Conservation (phyloP, 768 basidiomycete genomes). For the Lactarius psammicola region DNA sequence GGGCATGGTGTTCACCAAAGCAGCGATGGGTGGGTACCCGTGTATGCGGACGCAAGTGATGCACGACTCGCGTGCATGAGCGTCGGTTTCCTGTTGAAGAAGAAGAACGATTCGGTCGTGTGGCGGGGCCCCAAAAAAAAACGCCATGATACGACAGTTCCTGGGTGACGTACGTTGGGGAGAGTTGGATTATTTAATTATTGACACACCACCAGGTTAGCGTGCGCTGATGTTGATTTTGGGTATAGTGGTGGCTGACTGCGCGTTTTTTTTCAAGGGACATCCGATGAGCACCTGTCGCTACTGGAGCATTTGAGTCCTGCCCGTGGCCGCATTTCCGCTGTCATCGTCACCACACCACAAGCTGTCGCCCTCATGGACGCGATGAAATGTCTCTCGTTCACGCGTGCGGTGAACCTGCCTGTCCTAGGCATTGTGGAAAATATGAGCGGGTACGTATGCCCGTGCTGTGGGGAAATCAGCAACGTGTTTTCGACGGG, state of each 20-base stretch:
- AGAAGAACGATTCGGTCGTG: slow-evolving; percentile 88
- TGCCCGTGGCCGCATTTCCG: slow-evolving; percentile 70
- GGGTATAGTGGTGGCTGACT: neutral
- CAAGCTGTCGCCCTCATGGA: slow-evolving; percentile 96
- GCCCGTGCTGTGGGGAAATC: slow-evolving; percentile 95
- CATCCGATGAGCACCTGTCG: slow-evolving; percentile 97
- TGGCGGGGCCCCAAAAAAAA: slow-evolving; percentile 99
- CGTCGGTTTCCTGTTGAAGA: slow-evolving; percentile 91
- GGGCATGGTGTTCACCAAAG: slow-evolving; percentile 88
- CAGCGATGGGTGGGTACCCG: slow-evolving; percentile 96
- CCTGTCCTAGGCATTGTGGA: slow-evolving; percentile 92
- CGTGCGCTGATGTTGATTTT: slow-evolving; percentile 1
- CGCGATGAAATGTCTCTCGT: slow-evolving; percentile 94
- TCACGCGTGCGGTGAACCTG: slow-evolving; percentile 82
- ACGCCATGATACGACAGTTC: slow-evolving; percentile 97
- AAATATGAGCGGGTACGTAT: slow-evolving; percentile 98
- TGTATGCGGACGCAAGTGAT: slow-evolving; percentile 81
- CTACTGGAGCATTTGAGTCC: slow-evolving; percentile 92
- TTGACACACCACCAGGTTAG: slow-evolving; percentile 97
- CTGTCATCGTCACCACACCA: slow-evolving; percentile 94
- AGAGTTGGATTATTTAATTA: slow-evolving; percentile 85
- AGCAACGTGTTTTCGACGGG: slow-evolving; percentile 94
- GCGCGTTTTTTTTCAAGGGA: slow-evolving; percentile 56
- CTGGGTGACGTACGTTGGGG: slow-evolving; percentile 95
- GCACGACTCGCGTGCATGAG: slow-evolving; percentile 91